These are phyloP conservation scores for Daldinia vernicosa DNA, from an alignment of 495 filamentous ascomycete genomes.

Conservation along the genomic window DNA sequence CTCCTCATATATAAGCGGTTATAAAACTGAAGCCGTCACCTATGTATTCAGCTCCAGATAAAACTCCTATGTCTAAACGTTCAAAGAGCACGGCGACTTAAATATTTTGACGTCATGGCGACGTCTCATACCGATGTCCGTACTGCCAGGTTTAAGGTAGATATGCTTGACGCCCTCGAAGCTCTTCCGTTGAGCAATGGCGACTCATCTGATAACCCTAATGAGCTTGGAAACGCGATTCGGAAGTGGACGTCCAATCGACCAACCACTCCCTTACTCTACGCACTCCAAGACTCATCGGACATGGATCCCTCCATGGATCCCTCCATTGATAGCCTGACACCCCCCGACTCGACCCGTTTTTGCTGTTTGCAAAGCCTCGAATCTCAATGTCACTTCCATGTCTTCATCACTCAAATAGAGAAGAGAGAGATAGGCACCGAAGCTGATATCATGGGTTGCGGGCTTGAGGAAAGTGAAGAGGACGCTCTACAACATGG, in stretches of 20 bases:
- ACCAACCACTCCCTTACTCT: not conserved
- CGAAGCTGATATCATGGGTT: not conserved
- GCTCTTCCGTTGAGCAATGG: not conserved
- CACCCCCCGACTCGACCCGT: not conserved
- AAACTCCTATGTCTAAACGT: not conserved
- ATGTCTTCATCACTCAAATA: conserved; percentile 12
- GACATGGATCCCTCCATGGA: conserved; percentile 1
- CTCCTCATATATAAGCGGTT: not conserved
- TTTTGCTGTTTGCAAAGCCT: conserved; percentile 7
- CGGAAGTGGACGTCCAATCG: conserved; percentile 5
- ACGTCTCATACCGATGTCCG: not conserved
- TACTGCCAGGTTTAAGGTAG: not conserved
- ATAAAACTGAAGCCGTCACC: not conserved
- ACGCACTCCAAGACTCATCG: conserved; percentile 17
- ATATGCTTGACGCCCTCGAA: not conserved
- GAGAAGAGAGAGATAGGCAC: conserved; percentile 8
- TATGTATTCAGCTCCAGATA: not conserved
- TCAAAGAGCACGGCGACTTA: not conserved
- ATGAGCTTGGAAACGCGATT: not conserved
- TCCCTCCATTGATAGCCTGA: not conserved
- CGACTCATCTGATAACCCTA: not conserved
- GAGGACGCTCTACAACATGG: not conserved
- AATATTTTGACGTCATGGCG: not conserved
- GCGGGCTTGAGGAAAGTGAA: not conserved
- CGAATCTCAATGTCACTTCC: conserved; percentile 8